Base-by-base conservation (phyloP, 176 grass and related monocot genomes). In the Themeda triandra region DNA sequence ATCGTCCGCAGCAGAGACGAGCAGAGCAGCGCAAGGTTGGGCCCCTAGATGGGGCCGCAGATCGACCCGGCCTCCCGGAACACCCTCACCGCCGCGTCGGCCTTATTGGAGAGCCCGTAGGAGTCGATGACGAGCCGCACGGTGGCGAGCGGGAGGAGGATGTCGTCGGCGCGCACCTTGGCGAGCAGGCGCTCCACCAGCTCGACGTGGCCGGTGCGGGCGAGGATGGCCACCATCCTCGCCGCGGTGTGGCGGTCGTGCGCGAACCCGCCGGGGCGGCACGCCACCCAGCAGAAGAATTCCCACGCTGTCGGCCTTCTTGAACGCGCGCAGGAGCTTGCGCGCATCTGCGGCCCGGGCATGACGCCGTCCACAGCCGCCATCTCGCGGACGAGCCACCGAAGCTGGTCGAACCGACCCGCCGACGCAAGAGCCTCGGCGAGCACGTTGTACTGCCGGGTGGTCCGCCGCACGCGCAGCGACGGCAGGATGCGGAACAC, bases 211-310 rank as follows among this genome's bases (percentile, higher is more conserved):
- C 93, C 93, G 27, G 88, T 83, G 23, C 83, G 89, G 35, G 93
- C 96, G 65, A 98, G 96, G 71, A 93, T 93, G 36, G 87, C 56
- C 7, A 90, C 76, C 92, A 98, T 98, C 76, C 91, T 89, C 44
- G 85, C 78, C 66, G 95, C 89, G 8, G 91, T 92, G 73, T 93
- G 69, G 4, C 89, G 83, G 83, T 95, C 87, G 71, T 95, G 93
- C 51, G 81, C 84, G 63, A 95, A 98, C 11, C 88, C 86, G 27
- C 90, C 87, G 25, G 96, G 91, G 14, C 86, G 91, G 87, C 91
- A 92, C 29, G 89, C 87, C 35, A 98, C 96, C 96, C 91, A 98
- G 88, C 96, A 90, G 84, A 98, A 98, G 87, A 95, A 98, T 31
- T 86, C 73, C 96, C 93, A 98, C n/a, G 93, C 89, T 27, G 89